Conservation (phyloP, 2,329 filamentous ascomycete species). For the Septoria petroselini region DNA sequence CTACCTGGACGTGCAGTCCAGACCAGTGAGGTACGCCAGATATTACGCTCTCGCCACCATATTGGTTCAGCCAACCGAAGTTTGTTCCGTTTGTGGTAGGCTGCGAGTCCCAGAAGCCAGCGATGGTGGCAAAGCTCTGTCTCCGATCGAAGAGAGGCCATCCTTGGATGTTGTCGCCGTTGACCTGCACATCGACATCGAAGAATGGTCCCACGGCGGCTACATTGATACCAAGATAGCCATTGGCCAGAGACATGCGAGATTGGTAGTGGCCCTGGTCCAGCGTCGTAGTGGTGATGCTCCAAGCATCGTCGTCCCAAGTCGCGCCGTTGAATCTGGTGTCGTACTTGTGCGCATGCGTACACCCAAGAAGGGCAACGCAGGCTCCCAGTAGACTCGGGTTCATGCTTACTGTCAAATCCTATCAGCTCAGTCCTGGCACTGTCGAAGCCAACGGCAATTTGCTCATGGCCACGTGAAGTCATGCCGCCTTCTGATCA, state of each 20-base stretch:
- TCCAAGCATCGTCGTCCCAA: conserved; percentile 60
- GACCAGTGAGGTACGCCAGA: conserved; percentile 68
- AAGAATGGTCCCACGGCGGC: conserved; percentile 64
- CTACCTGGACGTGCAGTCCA: conserved; percentile 57
- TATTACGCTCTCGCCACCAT: conserved; percentile 68
- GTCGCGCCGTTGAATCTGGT: conserved; percentile 54
- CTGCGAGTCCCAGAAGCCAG: conserved; percentile 64
- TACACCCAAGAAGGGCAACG: conserved; percentile 1
- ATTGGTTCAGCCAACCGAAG: conserved; percentile 66
- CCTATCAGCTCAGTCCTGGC: background rate
- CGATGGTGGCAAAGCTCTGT: conserved; percentile 65
- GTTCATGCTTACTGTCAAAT: background rate
- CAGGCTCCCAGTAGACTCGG: background rate
- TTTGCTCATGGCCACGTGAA: background rate
- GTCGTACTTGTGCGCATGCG: conserved; percentile 39
- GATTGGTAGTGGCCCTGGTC: conserved; percentile 60
- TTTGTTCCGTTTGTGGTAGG: conserved; percentile 59
- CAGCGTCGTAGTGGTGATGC: conserved; percentile 52
- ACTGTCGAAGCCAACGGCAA: background rate
- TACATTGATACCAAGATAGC: conserved; percentile 63
- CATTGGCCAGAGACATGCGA: conserved; percentile 60
- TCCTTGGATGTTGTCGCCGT: conserved; percentile 55
- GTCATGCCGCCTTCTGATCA: background rate
- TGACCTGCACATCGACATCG: conserved; percentile 55
- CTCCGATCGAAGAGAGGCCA: conserved; percentile 65